Evolutionary conservation across 1,284 basidiomycete genomes (phyloP), one percentile per base, ranked within the genome.

Genomic region (Sporisorium reilianum): DNA sequence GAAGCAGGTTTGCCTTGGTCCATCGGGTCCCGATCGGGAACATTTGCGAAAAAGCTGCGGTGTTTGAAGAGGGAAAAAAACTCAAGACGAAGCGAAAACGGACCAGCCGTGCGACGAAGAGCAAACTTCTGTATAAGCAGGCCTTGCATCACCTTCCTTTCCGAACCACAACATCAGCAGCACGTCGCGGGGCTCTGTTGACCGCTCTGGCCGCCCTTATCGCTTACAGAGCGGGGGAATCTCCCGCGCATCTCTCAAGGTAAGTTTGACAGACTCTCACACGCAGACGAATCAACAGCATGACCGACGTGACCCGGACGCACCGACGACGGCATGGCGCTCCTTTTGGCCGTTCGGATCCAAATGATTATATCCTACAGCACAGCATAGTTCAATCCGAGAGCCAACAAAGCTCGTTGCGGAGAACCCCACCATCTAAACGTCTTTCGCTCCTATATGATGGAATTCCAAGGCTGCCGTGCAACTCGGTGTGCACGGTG

Each of bases 391-490:
- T 80, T 80, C 79, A 80, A 79, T 52, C 76, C 75, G 55, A 80
- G 75, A 70, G 65, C 30, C 42, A 41, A 50, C 69, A 64, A 55
- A 52, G 64, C 67, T 63, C 75, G 45, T 75, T 80, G 79, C 65
- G 76, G 77, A 79, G 68, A 78, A 64, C 63, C 60, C 67, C 68
- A 75, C 69, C 79, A 80, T 79, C 77, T 78, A 72, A 80, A 77
- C 62, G 79, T 80, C 79, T 80, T 80, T 80, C 77, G 77, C 79
- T 79, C 79, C 79, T 80, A 80, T 77, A 80, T 80, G 79, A 80
- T 80, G 79, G 75, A n/a, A 58, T 62, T 50, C 26, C 46, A 41
- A 55, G 46, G 44, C 40, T 34, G 20, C 20, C 30, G n/a, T 4
- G 30, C 28, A 16, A n/a, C 23, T 46, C 34, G 5, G n/a, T 22